Conservation (phyloP, 768 basidiomycete species). For the Mycena haematopus region DNA sequence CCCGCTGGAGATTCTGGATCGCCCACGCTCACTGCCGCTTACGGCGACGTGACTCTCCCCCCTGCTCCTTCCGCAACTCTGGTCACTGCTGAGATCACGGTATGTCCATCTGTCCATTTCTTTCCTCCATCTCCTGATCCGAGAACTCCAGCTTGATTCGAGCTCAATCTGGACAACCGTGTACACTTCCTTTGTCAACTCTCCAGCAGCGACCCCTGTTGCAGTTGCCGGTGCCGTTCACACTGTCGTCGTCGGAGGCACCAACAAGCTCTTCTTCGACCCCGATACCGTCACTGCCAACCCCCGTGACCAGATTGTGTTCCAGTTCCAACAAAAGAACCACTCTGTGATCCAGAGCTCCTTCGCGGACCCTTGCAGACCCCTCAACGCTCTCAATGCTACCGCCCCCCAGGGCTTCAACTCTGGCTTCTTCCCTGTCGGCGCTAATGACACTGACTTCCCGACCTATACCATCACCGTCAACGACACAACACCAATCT, state of each 20-base stretch:
- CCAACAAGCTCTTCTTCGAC: slow-evolving; percentile 53
- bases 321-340: slow-evolving; percentile 74
- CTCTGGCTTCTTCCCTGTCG: slow-evolving; percentile 45
- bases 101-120: slow-evolving; percentile 28
- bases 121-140: background rate
- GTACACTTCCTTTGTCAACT: slow-evolving; percentile 61
- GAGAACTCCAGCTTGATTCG: slow-evolving; percentile 21
- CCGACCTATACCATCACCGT: slow-evolving; percentile 64
- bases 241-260: slow-evolving; percentile 62
- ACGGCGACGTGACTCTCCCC: slow-evolving; percentile 58
- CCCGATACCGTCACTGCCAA: slow-evolving; percentile 56
- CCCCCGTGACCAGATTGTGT: slow-evolving; percentile 61
- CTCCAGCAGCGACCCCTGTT: slow-evolving; percentile 60
- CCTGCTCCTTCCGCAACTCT: slow-evolving; percentile 49
- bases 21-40: slow-evolving; percentile 49
- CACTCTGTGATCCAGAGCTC: slow-evolving; percentile 70
- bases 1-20: slow-evolving; percentile 33
- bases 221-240: slow-evolving; percentile 52
- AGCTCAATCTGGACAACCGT: slow-evolving; percentile 59
- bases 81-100: slow-evolving; percentile 57
- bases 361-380: slow-evolving; percentile 53
- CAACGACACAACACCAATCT: slow-evolving; percentile 62
- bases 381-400: slow-evolving; percentile 43
- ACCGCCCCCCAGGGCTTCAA: slow-evolving; percentile 64
- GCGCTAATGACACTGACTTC: slow-evolving; percentile 49